Base-by-base conservation (phyloP, 192 early-diverging fungal genomes). In the Kickxella alabastrina region DNA sequence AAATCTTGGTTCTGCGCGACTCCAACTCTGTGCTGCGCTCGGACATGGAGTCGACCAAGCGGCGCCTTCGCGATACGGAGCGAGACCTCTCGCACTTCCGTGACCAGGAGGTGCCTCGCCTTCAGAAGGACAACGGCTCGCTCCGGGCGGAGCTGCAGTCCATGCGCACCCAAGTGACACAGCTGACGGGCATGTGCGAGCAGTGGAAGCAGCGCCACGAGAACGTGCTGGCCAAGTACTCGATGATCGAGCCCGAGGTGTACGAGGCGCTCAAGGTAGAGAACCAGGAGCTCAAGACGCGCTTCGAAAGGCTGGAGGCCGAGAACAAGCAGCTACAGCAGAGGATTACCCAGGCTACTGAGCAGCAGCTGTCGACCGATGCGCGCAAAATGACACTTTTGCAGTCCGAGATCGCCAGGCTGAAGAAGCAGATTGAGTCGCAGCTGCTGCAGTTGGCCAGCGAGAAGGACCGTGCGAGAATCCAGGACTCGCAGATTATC, bases 201-300 rank as follows among this genome's bases (percentile, higher is more conserved):
- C 78, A 83, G 2, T 89, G 88, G 88, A 87, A 85, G 63, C 82
- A 69, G 26, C 76, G 90, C 9, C 78, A 84, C 18, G 75, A 81
- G 49, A 83, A 87, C 43, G 84, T 92, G 37, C 65, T 92, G 41
- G 79, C 78, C 19, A 87, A 86, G 53, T 88, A 90, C 67, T 78
- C 87, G 72, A 80, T 86, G 43, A 84, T 92, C 28, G 90, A 92
- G 62, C 90, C 90, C 0, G 81, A 77, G 18, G 90, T 88, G 52
- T 82, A 85, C 65, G 71, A 87, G 52, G 59, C 80, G 12, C 80
- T 92, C 15, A 82, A 88, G 65, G 51, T 75, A 18, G 61, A 80
- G 35, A 51, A 62, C 43, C 57, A 62, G 29, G 66, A 66, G 7
- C 52, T 79, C 9, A 41, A 44, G 14, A 39, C 61, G 1, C 42